A percentile compares a stretch with the other conserved stretches of the same genome.
These are phyloP conservation scores for Adenanthera pavonina DNA, from an alignment of 306 rosid species.

Conservation along the genomic window DNA sequence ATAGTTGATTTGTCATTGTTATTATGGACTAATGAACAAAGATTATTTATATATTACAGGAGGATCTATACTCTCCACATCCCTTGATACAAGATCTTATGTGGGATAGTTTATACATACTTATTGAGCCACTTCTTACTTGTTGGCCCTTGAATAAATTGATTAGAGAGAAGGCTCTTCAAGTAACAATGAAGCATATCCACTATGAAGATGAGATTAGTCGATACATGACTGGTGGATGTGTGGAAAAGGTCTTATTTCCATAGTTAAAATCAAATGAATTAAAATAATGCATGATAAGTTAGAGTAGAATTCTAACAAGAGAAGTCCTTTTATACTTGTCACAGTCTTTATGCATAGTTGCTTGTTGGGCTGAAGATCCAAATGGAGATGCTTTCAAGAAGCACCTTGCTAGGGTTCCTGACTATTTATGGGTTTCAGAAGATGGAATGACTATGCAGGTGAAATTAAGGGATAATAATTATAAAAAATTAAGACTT, in stretches of 20 bases:
- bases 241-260: slow-evolving; percentile 53
- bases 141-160: slow-evolving; percentile 57
- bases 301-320: not conserved
- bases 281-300: not conserved
- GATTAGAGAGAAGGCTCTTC: slow-evolving; percentile 51
- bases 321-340: not conserved
- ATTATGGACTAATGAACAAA: not conserved
- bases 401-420: not conserved
- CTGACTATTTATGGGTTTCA: not conserved
- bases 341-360: not conserved
- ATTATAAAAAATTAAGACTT: not conserved
- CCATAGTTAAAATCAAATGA: not conserved
- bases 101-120: slow-evolving; percentile 53
- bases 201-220: slow-evolving; percentile 61
- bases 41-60: slow-evolving; percentile 27
- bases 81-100: slow-evolving; percentile 51
- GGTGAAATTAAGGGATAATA: not conserved
- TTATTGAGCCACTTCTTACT: slow-evolving; percentile 53
- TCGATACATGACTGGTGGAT: slow-evolving; percentile 49
- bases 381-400: slow-evolving; percentile 8
- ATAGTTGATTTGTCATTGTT: not conserved
- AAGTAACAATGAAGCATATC: slow-evolving; percentile 54
- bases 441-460: slow-evolving; percentile 21
- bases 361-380: slow-evolving; percentile 15
- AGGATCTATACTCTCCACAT: slow-evolving; percentile 48